Percentiles rank a stretch among this genome's conserved stretches.
phyloP scores from a whole-genome alignment of 2,329 filamentous ascomycete species.

The Fusarium sp. region DNA sequence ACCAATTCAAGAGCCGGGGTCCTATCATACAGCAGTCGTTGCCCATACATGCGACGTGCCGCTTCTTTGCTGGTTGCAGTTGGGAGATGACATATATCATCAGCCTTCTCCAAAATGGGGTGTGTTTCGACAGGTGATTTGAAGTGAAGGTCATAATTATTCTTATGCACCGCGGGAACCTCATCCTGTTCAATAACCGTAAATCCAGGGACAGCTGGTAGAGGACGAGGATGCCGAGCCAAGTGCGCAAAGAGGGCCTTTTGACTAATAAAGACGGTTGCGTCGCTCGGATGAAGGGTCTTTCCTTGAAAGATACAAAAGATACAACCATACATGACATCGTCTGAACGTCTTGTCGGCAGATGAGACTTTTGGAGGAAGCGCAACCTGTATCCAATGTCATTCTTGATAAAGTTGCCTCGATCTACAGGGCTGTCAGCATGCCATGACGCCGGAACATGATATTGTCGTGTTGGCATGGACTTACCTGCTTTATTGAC shows the following conservation, averaged over 20 bases:
- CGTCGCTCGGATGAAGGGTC: constrained; percentile 66
- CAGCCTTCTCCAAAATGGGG: constrained; percentile 56
- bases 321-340: constrained; percentile 66
- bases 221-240: constrained; percentile 65
- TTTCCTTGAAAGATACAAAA: constrained; percentile 65
- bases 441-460: constrained; percentile 9
- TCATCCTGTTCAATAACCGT: constrained; percentile 61
- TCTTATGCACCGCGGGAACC: constrained; percentile 56
- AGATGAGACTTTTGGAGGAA: constrained; percentile 70
- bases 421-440: constrained; percentile 52
- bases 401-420: constrained; percentile 61
- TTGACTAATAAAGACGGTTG: constrained; percentile 68
- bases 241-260: constrained; percentile 66
- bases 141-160: constrained; percentile 68
- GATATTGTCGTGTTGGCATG: background rate
- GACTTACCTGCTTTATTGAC: constrained; percentile 61
- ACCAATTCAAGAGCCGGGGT: constrained; percentile 61
- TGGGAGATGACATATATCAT: constrained; percentile 58
- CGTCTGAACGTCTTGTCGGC: constrained; percentile 62
- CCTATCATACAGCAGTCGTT: constrained; percentile 60
- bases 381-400: constrained; percentile 64
- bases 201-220: constrained; percentile 63
- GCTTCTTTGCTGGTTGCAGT: constrained; percentile 61
- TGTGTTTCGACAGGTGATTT: constrained; percentile 56
- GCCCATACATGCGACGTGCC: constrained; percentile 61